Evolutionary conservation across 2,329 filamentous ascomycete species (phyloP).

Genomic region (Neocucurbitaria cava): DNA sequence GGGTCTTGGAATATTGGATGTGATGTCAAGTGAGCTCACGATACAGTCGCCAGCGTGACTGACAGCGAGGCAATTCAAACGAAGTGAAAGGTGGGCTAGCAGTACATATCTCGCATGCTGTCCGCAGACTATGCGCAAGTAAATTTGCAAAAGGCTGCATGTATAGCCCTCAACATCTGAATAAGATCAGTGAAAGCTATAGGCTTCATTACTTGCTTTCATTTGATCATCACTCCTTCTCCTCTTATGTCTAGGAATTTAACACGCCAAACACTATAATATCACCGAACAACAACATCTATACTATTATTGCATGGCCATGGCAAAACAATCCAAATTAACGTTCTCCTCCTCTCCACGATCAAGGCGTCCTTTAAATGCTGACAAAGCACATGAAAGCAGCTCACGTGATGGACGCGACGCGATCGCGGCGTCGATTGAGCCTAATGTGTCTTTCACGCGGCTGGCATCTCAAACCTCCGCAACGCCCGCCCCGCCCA

Average conservation of each 20-base stretch:
- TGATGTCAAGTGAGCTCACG: not conserved
- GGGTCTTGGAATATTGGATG: not conserved
- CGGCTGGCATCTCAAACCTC: conserved; percentile 8
- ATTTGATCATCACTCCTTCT: not conserved
- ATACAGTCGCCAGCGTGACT: not conserved
- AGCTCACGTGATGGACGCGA: conserved; percentile 25
- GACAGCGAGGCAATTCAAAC: not conserved
- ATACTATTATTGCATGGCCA: not conserved
- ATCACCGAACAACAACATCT: not conserved
- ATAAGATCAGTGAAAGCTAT: too few relatives aligned
- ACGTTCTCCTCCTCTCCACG: not conserved
- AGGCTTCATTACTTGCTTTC: too few relatives aligned
- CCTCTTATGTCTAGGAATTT: not conserved
- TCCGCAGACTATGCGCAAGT: not conserved
- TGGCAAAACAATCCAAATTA: not conserved
- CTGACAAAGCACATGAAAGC: conserved; percentile 12
- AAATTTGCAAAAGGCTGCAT: too few relatives aligned
- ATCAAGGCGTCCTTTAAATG: not conserved
- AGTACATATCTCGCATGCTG: not conserved
- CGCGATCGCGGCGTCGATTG: conserved; percentile 11
- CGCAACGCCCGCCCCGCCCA: conserved; percentile 1
- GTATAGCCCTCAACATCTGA: too few relatives aligned
- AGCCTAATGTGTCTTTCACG: conserved; percentile 14
- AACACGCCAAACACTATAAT: not conserved
- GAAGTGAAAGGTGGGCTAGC: not conserved